Evolutionary conservation across 805 yeast genomes (phyloP), one percentile per base, ranked within the genome.

Genomic region (Zygoascus tannicola): DNA sequence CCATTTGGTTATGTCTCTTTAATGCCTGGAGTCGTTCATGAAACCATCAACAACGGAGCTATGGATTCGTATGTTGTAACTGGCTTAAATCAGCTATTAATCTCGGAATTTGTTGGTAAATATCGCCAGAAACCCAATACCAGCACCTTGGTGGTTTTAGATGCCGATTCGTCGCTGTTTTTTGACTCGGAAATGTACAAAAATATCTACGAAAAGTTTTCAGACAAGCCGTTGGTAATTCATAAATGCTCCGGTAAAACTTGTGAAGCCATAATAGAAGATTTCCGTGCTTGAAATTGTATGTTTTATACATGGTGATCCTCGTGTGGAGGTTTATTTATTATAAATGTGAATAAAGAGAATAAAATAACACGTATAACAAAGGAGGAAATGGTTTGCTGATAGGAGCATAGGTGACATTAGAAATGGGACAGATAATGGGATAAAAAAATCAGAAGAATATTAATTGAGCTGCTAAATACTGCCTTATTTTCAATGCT

Each of bases 1-100:
- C 56, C 57, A n/a, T 50, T 46, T 35, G 56, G 57, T 5, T 54
- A 52, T 32, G 38, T 45, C 32, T 35, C 47, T 5, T 52, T 53
- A 52, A 22, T 55, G 36, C 56, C 51, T 4, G 33, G 54, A 2
- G 46, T 52, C 3, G 18, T 46, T 5, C 50, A 45, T 2, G 32
- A 23, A 15, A 15, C 35, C 7, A 30, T 35, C 14, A 32, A 28
- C 38, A 14, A 44, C 10, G 41, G 48, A 12, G 57, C 54, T 8
- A 40, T 49, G 44, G 41, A 37, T 7, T 37, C 48, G 2, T 41
- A 47, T 10, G 44, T 50, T 8, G 16, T 52, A 10, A 44, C 44
- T 5, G 57, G 57, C 1, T 22, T 38, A 4, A 48, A 47, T 32
- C 41, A 35, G 30, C 28, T 21, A 15, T 40, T 22, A 14, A 40